phyloP scores from a whole-genome alignment of 2,329 filamentous ascomycete genomes.

The Trichoderma simmonsii region DNA sequence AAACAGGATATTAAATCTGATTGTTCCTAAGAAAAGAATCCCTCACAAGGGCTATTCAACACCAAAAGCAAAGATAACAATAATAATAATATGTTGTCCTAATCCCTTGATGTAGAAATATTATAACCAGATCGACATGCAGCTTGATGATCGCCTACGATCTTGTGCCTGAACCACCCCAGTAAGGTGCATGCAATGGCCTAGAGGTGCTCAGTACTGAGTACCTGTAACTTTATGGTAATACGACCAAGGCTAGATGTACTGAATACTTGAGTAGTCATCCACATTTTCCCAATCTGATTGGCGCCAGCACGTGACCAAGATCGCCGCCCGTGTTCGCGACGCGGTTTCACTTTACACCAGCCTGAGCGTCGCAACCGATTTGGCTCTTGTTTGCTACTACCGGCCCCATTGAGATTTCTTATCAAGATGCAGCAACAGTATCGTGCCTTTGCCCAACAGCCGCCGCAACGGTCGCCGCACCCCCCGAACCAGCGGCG shows the following conservation, averaged over 20 bases:
- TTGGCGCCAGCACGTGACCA: background rate
- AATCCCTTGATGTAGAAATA: background rate
- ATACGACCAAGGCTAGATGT: accelerated
- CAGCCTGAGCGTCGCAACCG: background rate
- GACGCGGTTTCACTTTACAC: constrained; percentile 12
- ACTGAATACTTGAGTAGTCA: background rate
- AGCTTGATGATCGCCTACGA: background rate
- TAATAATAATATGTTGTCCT: background rate
- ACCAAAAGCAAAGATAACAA: background rate
- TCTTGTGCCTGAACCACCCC: background rate
- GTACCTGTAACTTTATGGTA: background rate
- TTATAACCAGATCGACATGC: background rate
- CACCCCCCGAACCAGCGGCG: constrained; percentile 49
- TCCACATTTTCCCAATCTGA: background rate
- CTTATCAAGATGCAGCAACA: constrained; percentile 47
- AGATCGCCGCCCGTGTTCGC: background rate
- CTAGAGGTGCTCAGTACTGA: background rate
- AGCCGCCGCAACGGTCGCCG: constrained; percentile 48
- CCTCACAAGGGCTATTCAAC: background rate
- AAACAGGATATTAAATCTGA: background rate
- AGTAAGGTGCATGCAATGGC: background rate
- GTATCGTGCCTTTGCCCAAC: constrained; percentile 51
- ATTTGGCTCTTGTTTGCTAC: background rate
- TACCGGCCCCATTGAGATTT: background rate
- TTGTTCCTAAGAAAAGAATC: background rate